phyloP scores from a whole-genome alignment of 768 basidiomycete genomes.

The Hortiboletus flavorubellus region DNA sequence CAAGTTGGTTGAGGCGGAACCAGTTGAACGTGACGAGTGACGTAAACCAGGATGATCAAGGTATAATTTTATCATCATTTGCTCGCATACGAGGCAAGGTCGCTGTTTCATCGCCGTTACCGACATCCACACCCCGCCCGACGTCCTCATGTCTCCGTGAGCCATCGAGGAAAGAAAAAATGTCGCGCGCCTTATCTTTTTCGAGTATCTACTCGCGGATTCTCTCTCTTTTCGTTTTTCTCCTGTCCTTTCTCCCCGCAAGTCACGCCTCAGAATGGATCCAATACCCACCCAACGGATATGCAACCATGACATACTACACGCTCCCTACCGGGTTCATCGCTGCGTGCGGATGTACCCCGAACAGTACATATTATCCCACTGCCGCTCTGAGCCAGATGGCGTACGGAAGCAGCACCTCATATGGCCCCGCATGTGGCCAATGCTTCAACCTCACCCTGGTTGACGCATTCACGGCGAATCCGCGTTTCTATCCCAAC shows the following conservation, averaged over 20 bases:
- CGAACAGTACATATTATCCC: slow-evolving; percentile 61
- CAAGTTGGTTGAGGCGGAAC: neutral
- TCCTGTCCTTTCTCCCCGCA: slow-evolving; percentile 26
- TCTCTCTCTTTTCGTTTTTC: slow-evolving; percentile 20
- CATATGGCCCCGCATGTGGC: slow-evolving; percentile 73
- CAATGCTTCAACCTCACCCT: slow-evolving; percentile 78
- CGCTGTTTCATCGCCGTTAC: neutral
- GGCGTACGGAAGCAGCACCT: slow-evolving; percentile 73
- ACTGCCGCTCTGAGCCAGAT: slow-evolving; percentile 79
- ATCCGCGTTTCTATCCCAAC: slow-evolving; percentile 68
- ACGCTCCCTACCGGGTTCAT: slow-evolving; percentile 43
- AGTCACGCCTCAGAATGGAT: slow-evolving; percentile 51
- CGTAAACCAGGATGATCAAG: neutral
- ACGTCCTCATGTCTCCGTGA: slow-evolving; percentile 16
- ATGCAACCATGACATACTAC: slow-evolving; percentile 81
- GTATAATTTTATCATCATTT: no score
- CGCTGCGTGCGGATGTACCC: slow-evolving; percentile 76
- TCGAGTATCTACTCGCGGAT: slow-evolving; percentile 8
- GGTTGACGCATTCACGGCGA: slow-evolving; percentile 59
- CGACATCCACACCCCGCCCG: neutral
- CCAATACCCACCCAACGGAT: slow-evolving; percentile 55
- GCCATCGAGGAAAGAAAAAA: slow-evolving; percentile 4
- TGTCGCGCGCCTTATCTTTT: slow-evolving; percentile 8
- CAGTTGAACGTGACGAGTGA: neutral
- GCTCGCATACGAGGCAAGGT: neutral